Base-by-base conservation (phyloP, 2,329 filamentous ascomycete genomes). In the Arthrocladium fulminans region DNA sequence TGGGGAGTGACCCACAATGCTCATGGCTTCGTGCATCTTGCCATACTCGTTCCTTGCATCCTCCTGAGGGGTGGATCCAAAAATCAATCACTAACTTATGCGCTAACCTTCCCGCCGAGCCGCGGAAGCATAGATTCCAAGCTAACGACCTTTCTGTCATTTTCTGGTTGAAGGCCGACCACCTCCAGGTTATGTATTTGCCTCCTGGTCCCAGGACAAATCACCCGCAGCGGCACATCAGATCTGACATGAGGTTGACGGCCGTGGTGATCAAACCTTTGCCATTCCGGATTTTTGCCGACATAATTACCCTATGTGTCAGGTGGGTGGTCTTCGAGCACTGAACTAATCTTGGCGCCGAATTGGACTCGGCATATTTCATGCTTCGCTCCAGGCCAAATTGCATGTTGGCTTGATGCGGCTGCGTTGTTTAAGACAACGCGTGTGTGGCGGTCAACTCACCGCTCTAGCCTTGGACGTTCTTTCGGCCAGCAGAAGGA, bases 381-480 rank as follows among this genome's bases (percentile, higher is more conserved):
- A 7, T 29, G 27, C 27, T 29, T 29, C 27, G 27, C 27, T 13
- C 13, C 27, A 29, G 7, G 27, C 27, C 27, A 29, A 29, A 29
- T 29, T 8, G 34, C 23, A n/a, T 13, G 9, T 25, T n/a, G 42
- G 15, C 19, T 35, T 19, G 13, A 45, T 45, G 5, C 17, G 22
- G 17, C 22, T 35, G 37, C 37, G 37, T 22, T 3, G 19, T 30
- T 5, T 20, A 8, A 6, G 12, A 29, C 23, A 10, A 23, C 13
- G 17, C 30, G 29, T 23, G 24, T 45, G 3, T 35, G 29, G 42
- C 42, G 42, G 42, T 45, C 42, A 45, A 25, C 19, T 35, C 42
- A 45, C 42, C 42, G 42, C 42, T 23, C 19, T 23, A 2, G n/a
- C 17, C 17, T 15, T 13, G 2, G 22, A 35, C 6, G 17, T n/a